Evolutionary conservation across 345 rosid species (phyloP).

Genomic region (Citrus hindsii): DNA sequence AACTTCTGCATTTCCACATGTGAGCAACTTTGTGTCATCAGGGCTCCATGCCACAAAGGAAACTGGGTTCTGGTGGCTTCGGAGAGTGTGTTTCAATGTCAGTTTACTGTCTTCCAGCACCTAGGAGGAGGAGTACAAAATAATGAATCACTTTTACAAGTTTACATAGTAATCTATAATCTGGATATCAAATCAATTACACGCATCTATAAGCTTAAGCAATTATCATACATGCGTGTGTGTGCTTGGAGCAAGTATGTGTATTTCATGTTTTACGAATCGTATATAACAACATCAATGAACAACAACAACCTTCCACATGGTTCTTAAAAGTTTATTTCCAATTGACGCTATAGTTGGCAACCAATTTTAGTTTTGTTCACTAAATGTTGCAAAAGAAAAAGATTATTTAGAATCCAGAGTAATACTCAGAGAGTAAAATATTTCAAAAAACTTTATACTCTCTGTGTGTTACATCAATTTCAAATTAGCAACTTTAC

Average conservation of each 20-base stretch:
- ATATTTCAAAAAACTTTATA: neutral
- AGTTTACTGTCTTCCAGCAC: conserved; percentile 60
- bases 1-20: conserved; percentile 81
- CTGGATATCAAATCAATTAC: conserved; percentile 2
- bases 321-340: neutral
- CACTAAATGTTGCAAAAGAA: neutral
- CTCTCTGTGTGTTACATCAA: neutral
- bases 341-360: neutral
- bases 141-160: conserved; percentile 11
- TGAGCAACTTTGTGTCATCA: conserved; percentile 68
- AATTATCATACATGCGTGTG: neutral
- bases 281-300: neutral
- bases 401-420: neutral
- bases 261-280: neutral
- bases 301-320: neutral
- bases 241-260: neutral
- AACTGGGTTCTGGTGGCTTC: conserved; percentile 74
- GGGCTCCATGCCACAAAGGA: conserved; percentile 94
- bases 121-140: conserved; percentile 35
- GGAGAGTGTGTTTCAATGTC: conserved; percentile 48
- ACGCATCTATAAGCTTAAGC: neutral
- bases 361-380: neutral
- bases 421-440: neutral
- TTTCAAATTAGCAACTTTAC: neutral
- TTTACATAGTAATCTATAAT: neutral